Evolutionary conservation across 768 basidiomycete genomes (phyloP).

Genomic region (Boletus pseudopeckii): DNA sequence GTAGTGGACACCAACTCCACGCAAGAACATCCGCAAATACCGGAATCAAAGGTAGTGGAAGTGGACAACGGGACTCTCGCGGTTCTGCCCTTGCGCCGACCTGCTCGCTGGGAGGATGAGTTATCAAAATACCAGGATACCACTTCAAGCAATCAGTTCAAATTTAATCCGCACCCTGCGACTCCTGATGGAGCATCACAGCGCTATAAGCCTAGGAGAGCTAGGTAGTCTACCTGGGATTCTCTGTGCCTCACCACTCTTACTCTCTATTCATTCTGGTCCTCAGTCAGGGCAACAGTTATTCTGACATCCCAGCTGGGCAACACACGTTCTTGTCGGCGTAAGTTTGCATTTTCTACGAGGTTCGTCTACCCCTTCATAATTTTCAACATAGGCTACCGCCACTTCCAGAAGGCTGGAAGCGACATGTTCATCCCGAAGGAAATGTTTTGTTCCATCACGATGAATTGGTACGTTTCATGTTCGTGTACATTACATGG

Average conservation of each 20-base stretch:
- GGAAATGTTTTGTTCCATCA: conserved; percentile 12
- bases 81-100: neutral
- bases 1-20: neutral
- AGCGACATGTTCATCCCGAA: conserved; percentile 14
- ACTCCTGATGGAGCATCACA: conserved; percentile 9
- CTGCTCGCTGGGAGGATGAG: neutral
- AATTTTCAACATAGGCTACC: conserved; percentile 1
- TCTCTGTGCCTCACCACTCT: neutral
- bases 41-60: neutral
- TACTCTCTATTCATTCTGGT: neutral
- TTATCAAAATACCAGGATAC: neutral
- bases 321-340: conserved; percentile 3
- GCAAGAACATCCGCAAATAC: neutral
- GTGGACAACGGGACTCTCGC: neutral
- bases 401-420: neutral
- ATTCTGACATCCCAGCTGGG: conserved; percentile 4
- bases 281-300: neutral
- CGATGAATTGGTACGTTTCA: conserved; percentile 5
- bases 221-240: neutral
- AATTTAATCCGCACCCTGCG: neutral
- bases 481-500: neutral
- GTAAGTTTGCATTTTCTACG: neutral
- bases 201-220: conserved; percentile 1
- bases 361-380: neutral
- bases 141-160: neutral